Percentiles rank a stretch among this genome's conserved stretches.
phyloP scores from a whole-genome alignment of 2,329 filamentous ascomycete species.

The Pseudocercospora vitis region DNA sequence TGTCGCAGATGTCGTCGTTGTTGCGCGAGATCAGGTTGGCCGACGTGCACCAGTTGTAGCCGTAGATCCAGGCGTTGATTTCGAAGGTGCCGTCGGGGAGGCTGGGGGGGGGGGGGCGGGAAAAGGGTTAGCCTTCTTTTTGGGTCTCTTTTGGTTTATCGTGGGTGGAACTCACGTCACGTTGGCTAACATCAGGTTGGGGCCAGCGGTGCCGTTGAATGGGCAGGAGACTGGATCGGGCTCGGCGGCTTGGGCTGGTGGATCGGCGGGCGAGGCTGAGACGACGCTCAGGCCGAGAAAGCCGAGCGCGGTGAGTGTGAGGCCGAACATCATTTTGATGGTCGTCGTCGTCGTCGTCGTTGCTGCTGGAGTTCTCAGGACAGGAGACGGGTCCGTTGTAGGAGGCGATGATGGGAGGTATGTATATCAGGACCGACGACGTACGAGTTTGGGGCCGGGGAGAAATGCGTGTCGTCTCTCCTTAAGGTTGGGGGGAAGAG shows the following conservation, averaged over 20 bases:
- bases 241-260: neutral
- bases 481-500: neutral
- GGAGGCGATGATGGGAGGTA: too few relatives aligned
- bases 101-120: neutral
- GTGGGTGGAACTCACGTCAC: constrained; percentile 8
- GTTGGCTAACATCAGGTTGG: constrained; percentile 12
- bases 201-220: constrained; percentile 14
- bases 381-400: too few relatives aligned
- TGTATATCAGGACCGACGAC: neutral
- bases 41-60: constrained; percentile 16
- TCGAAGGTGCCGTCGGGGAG: constrained; percentile 14
- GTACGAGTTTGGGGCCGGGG: neutral
- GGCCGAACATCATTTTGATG: neutral
- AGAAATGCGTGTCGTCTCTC: neutral
- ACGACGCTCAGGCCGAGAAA: neutral
- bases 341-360: too few relatives aligned
- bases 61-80: constrained; percentile 18
- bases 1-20: constrained; percentile 15
- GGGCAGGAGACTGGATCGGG: constrained; percentile 6
- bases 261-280: neutral
- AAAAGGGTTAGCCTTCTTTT: neutral
- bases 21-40: constrained; percentile 14
- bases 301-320: neutral
- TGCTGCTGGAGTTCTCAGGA: too few relatives aligned
- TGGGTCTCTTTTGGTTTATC: neutral